phyloP scores from a whole-genome alignment of 139 green algal species.

The Picochlorum sp. region DNA sequence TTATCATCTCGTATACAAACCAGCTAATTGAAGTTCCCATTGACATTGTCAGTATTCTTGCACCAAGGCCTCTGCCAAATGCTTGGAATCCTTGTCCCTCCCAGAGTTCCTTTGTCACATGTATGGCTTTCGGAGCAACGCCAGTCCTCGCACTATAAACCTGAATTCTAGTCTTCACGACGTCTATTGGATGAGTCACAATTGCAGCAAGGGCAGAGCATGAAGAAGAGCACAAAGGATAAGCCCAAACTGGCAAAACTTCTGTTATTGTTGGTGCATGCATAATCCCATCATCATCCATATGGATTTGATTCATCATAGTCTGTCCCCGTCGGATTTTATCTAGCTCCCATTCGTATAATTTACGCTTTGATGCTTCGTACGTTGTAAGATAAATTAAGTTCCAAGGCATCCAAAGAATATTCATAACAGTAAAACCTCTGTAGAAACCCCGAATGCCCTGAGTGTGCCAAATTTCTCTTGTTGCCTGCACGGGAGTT shows the following conservation, averaged over 20 bases:
- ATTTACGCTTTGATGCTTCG: conserved; percentile 35
- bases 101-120: conserved; percentile 22
- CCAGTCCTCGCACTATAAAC: conserved; percentile 24
- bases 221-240: conserved; percentile 19
- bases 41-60: conserved; percentile 46
- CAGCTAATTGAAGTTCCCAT: conserved; percentile 48
- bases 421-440: conserved; percentile 53
- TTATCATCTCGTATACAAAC: conserved; percentile 54
- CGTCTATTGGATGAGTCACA: conserved; percentile 63
- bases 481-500: conserved; percentile 1
- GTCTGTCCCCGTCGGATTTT: conserved; percentile 4
- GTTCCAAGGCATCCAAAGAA: conserved; percentile 75
- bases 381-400: conserved; percentile 62
- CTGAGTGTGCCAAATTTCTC: conserved; percentile 9
- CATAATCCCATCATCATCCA: conserved; percentile 7
- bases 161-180: conserved; percentile 76
- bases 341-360: neutral
- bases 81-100: conserved; percentile 29
- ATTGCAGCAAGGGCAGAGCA: conserved; percentile 42
- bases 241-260: conserved; percentile 28
- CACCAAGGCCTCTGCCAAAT: conserved; percentile 33
- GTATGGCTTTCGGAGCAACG: neutral
- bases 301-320: too few species aligned
- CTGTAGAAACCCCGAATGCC: conserved; percentile 10
- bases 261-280: neutral